These are phyloP conservation scores for Aspergillus fumigatus DNA, from an alignment of 2,329 filamentous ascomycete genomes.

Conservation along the genomic window DNA sequence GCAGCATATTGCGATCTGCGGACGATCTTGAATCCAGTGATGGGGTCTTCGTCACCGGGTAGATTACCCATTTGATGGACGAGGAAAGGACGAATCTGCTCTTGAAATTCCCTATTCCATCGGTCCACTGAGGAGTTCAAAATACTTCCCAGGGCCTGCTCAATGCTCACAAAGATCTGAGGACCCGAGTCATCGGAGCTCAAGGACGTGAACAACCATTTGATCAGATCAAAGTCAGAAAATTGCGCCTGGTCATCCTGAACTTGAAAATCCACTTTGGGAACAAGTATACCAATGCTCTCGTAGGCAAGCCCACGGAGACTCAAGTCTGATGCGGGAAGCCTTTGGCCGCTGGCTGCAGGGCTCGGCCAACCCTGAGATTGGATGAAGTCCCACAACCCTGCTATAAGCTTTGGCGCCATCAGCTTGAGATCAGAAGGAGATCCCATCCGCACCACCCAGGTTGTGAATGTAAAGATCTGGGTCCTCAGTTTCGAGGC, in stretches of 20 bases:
- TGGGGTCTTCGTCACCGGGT: constrained; percentile 34
- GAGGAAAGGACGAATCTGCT: constrained; percentile 53
- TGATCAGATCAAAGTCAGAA: constrained; percentile 52
- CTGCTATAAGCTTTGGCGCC: constrained; percentile 62
- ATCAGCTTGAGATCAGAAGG: constrained; percentile 58
- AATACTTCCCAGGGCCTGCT: constrained; percentile 78
- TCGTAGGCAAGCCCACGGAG: constrained; percentile 83
- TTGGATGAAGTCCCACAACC: constrained; percentile 69
- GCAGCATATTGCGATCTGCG: constrained; percentile 75
- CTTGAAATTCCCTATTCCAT: constrained; percentile 39
- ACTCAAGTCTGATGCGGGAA: constrained; percentile 56
- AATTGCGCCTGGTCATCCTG: constrained; percentile 30
- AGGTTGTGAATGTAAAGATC: constrained; percentile 81
- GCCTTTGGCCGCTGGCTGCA: constrained; percentile 47
- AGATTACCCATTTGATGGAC: constrained; percentile 61
- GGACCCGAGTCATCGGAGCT: constrained; percentile 72
- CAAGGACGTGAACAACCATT: constrained; percentile 80
- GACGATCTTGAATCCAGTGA: constrained; percentile 45
- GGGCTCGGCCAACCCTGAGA: constrained; percentile 78
- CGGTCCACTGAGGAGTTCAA: constrained; percentile 54
- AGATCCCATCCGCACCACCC: constrained; percentile 72
- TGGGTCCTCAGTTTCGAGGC: constrained; percentile 74
- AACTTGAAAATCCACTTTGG: constrained; percentile 38
- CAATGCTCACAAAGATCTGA: constrained; percentile 76
- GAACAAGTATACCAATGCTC: constrained; percentile 74